Conservation (phyloP, 2,329 filamentous ascomycete genomes). For the Aspergillus vadensis region DNA sequence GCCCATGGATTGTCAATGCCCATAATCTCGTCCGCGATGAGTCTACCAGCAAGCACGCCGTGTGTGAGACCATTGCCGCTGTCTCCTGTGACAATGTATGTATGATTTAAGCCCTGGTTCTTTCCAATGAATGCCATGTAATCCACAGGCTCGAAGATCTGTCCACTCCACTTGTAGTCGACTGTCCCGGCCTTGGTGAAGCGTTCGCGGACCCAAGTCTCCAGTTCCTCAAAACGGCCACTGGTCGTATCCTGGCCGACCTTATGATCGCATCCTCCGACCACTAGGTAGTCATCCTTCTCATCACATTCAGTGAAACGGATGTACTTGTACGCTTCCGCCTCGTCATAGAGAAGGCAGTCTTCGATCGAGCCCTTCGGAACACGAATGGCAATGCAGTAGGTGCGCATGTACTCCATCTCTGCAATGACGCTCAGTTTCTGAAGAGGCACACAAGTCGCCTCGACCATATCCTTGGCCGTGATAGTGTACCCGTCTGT, state of each 20-base stretch:
- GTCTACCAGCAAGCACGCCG: slow-evolving; percentile 54
- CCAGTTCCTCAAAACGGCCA: slow-evolving; percentile 54
- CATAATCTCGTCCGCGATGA: slow-evolving; percentile 59
- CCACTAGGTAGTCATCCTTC: slow-evolving; percentile 57
- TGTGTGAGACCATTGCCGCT: slow-evolving; percentile 61
- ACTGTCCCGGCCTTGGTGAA: slow-evolving; percentile 53
- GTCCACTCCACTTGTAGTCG: slow-evolving; percentile 61
- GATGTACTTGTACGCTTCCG: slow-evolving; percentile 59
- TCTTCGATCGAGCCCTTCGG: slow-evolving; percentile 57
- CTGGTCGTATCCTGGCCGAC: slow-evolving; percentile 55
- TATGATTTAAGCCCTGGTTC: slow-evolving; percentile 55
- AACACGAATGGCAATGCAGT: slow-evolving; percentile 59
- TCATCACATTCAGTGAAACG: slow-evolving; percentile 57
- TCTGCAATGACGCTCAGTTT: slow-evolving; percentile 57
- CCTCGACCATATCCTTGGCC: slow-evolving; percentile 54
- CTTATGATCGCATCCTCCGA: slow-evolving; percentile 61
- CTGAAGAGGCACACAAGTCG: slow-evolving; percentile 59
- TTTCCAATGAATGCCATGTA: slow-evolving; percentile 59
- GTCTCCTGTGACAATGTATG: slow-evolving; percentile 60
- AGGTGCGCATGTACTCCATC: slow-evolving; percentile 57
- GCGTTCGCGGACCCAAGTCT: slow-evolving; percentile 55
- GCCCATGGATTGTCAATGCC: slow-evolving; percentile 54
- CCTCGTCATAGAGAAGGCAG: slow-evolving; percentile 58
- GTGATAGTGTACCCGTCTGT: slow-evolving; percentile 50
- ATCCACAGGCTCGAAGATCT: slow-evolving; percentile 59